Conservation (phyloP, 2,329 filamentous ascomycete species). For the Zasmidium citrigriseum region DNA sequence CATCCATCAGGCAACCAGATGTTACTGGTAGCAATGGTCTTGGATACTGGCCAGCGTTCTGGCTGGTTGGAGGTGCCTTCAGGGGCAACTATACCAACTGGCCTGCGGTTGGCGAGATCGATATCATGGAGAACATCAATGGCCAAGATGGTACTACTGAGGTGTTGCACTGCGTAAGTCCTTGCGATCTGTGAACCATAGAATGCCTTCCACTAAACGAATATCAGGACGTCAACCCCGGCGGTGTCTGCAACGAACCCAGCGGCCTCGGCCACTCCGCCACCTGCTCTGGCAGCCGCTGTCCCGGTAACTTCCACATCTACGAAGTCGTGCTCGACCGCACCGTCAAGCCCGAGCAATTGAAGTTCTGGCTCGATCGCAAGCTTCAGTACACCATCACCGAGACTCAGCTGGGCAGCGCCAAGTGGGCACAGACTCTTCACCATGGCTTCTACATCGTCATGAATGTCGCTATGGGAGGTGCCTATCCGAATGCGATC, state of each 20-base stretch:
- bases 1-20: constrained; percentile 19
- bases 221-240: constrained; percentile 28
- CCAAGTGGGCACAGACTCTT: constrained; percentile 28
- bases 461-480: constrained; percentile 34
- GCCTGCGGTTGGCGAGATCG: constrained; percentile 33
- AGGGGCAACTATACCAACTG: constrained; percentile 28
- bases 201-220: neutral
- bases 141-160: constrained; percentile 24
- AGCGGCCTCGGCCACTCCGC: constrained; percentile 24
- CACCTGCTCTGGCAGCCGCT: constrained; percentile 15
- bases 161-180: constrained; percentile 30
- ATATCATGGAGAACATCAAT: constrained; percentile 37
- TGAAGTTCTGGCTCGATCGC: constrained; percentile 32
- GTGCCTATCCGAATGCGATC: constrained; percentile 30
- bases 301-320: constrained; percentile 32
- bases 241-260: constrained; percentile 35
- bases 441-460: constrained; percentile 31
- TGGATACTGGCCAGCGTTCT: constrained; percentile 30
- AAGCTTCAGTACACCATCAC: constrained; percentile 23
- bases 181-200: neutral
- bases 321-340: constrained; percentile 35
- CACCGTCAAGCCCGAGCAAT: constrained; percentile 19
- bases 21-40: constrained; percentile 19
- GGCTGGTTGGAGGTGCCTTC: constrained; percentile 24
- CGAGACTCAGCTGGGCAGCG: constrained; percentile 23